Conservation (phyloP, 495 filamentous ascomycete species). For the Penicillium roqueforti region DNA sequence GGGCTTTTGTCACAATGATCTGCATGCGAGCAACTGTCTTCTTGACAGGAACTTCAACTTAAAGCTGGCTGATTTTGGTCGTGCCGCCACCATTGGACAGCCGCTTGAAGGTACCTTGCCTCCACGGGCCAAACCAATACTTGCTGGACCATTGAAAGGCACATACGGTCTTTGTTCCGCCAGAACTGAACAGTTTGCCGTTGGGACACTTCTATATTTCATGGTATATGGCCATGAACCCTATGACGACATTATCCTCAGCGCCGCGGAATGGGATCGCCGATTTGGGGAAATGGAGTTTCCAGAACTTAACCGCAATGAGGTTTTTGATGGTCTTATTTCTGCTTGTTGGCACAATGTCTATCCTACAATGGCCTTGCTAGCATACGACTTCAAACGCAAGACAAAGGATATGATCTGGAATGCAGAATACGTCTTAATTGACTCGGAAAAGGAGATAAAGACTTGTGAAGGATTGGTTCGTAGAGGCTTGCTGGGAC, state of each 20-base stretch:
- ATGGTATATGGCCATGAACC: conserved; percentile 31
- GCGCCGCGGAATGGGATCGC: conserved; percentile 20
- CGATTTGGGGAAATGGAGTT: conserved; percentile 22
- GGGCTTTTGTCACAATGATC: conserved; percentile 22
- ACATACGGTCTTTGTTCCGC: conserved; percentile 23
- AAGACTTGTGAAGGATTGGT: conserved; percentile 20
- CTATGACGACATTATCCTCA: conserved; percentile 26
- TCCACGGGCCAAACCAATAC: conserved; percentile 20
- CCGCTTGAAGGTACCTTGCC: conserved; percentile 15
- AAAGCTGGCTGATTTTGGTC: conserved; percentile 23
- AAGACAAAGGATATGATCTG: conserved; percentile 17
- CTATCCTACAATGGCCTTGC: conserved; percentile 25
- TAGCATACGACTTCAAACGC: conserved; percentile 20
- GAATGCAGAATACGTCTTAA: conserved; percentile 16
- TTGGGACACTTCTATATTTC: conserved; percentile 29
- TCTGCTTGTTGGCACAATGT: conserved; percentile 25
- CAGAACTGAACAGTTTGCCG: conserved; percentile 29
- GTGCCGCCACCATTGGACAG: conserved; percentile 25
- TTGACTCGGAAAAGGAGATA: conserved; percentile 21
- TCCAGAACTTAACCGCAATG: conserved; percentile 22
- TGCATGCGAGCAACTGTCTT: conserved; percentile 21
- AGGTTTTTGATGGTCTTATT: conserved; percentile 23
- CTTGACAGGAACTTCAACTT: conserved; percentile 22
- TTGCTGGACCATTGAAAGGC: conserved; percentile 20
- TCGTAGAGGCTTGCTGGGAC: conserved; percentile 17